Base-by-base conservation (phyloP, 148 eudicot species). In the Pouteria glomerata region DNA sequence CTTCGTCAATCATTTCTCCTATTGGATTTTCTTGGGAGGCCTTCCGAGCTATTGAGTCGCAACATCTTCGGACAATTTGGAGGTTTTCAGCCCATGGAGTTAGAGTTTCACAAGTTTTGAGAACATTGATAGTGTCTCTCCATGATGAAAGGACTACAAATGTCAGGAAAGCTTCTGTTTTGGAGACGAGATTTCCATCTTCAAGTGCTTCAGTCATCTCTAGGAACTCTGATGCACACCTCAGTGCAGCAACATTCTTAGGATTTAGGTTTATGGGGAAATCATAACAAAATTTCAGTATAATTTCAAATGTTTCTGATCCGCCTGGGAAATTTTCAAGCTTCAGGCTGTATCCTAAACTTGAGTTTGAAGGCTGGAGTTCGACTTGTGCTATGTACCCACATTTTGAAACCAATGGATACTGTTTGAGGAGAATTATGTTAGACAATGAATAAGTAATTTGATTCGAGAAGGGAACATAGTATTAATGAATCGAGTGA, bases 51-150 rank as follows among this genome's bases (percentile, higher is more conserved):
- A 87, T 82, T 34, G 91, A 83, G 48, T 88, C 91, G 21, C 91
- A 83, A 65, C 93, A 88, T 78, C 97, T 88, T 26, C 89, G 41
- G 3, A 88, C 88, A 27, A 91, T 85, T 71, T 88, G 91, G 73
- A 88, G 84, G 76, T 87, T 85, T 65, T 88, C 90, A 3, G 88
- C 88, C 97, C 91, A 91, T 13, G 97, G 91, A 68, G 89, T 86
- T 14, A 88, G 82, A 26, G 71, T 73, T 68, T 88, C 85, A 58
- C 93, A 91, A 44, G 84, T 73, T 72, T 81, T 88, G 45, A 88
- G 84, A 35, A 88, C 96, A 19, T 80, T 79, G 35, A 90, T 74
- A 24, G 85, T 80, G 72, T 88, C 89, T 69, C 78, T 83, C 93
- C 91, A 88, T 30, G 97, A 88, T 34, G 93, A 79, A 39, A 88